Evolutionary conservation across 2,329 filamentous ascomycete species (phyloP), one percentile per base, ranked within the genome.

Genomic region (Fonsecaea monophora): DNA sequence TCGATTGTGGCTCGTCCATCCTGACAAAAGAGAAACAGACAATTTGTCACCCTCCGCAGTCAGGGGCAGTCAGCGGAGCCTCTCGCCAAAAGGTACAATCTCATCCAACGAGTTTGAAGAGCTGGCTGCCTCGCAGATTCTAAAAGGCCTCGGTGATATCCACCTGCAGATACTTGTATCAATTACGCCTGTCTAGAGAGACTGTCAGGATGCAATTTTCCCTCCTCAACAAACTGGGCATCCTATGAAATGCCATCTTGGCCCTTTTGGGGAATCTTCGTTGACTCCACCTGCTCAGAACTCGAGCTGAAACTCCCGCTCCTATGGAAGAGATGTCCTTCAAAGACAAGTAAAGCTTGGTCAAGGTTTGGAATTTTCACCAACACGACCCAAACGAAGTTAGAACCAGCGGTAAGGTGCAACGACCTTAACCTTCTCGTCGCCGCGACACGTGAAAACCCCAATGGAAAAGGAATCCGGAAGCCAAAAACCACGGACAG

Each of bases 11-110:
- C 4, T 21, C 8, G 8, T 15, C 58, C 13, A 38, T 25, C 30
- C 45, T 21, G 58, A 50, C 45, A 45, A 37, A 53, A 34, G 18
- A 53, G 58, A 58, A 40, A 37, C 25, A 25, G 45, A 25, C 45
- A 55, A 37, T 55, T 55, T 34, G 53, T 55, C 53, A 37, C 35
- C 8, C 4, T n/a, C 18, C 18, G 45, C 45, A 25, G 45, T 50
- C 21, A 25, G 38, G 15, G 15, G 13, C 38, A 42, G 45, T 50
- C 45, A 50, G 45, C n/a, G 40, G 40, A 18, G 15, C 40, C 15
- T 45, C 37, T 45, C 40, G 40, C 15, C 21, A 45, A 21, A 45
- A 10, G 21, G 37, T 38, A 38, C 25, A 25, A 25, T 3, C 25
- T 25, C 3, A 25, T 25, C 25, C 40, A 18, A 18, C 42, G 10